Percentiles rank a stretch among this genome's conserved stretches.
phyloP scores from a whole-genome alignment of 2,329 filamentous ascomycete genomes.

The Phaeosphaeria sp. region DNA sequence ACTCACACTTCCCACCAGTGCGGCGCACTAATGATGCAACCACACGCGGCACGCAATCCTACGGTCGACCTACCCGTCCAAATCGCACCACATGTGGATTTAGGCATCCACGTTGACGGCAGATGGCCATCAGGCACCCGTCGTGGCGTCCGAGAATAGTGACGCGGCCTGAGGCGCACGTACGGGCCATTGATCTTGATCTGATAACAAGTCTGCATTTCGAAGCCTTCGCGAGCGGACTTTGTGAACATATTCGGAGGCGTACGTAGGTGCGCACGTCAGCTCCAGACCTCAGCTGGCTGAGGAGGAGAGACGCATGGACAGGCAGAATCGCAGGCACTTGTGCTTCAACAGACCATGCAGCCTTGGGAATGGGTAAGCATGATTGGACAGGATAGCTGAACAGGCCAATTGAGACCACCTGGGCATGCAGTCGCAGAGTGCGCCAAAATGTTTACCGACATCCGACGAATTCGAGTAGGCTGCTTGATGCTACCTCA shows the following conservation, averaged over 20 bases:
- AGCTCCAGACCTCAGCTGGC: not conserved
- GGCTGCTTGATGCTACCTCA: too few species aligned
- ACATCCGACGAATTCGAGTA: too few species aligned
- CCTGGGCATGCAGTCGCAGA: too few species aligned
- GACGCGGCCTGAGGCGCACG: slow-evolving; percentile 1
- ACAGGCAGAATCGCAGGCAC: not conserved
- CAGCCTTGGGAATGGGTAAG: too few species aligned
- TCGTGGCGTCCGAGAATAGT: not conserved
- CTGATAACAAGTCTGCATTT: not conserved
- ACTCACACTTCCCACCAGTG: not conserved
- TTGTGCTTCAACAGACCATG: too few species aligned
- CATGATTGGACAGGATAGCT: too few species aligned
- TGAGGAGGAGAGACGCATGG: not conserved
- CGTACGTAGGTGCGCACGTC: not conserved
- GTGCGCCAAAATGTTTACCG: too few species aligned
- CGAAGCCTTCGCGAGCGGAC: not conserved
- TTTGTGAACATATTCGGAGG: not conserved
- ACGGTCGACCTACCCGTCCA: not conserved
- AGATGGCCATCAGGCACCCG: not conserved
- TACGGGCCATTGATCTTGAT: not conserved
- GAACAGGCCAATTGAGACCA: too few species aligned
- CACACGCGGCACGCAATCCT: not conserved
- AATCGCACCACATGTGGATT: not conserved
- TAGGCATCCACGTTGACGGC: not conserved
- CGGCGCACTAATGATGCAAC: not conserved